These are phyloP conservation scores for Linum lewisii DNA, from an alignment of 345 rosid genomes.

Conservation along the genomic window DNA sequence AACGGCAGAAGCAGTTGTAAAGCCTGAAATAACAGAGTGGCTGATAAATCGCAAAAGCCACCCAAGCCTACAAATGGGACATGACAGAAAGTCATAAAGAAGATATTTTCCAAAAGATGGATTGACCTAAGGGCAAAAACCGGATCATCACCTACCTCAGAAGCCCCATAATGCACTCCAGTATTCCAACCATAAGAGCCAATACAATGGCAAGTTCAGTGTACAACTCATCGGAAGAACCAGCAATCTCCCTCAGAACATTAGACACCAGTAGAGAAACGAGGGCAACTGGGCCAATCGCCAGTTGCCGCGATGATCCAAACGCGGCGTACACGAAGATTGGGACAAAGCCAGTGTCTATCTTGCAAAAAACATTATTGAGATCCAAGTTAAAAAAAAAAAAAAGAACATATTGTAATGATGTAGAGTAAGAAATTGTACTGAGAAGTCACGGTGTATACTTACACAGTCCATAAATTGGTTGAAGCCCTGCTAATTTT, in stretches of 20 bases:
- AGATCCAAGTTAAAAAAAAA: slow-evolving; percentile 6
- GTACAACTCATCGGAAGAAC: slow-evolving; percentile 58
- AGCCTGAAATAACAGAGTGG: slow-evolving; percentile 98
- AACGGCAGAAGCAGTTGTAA: slow-evolving; percentile 89
- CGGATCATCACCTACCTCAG: slow-evolving; percentile 44
- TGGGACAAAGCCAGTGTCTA: slow-evolving; percentile 91
- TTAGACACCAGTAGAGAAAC: slow-evolving; percentile 96
- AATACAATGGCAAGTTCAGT: slow-evolving; percentile 86
- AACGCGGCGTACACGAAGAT: slow-evolving; percentile 76
- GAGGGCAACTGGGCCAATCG: slow-evolving; percentile 98
- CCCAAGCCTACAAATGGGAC: slow-evolving; percentile 57
- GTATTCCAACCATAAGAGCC: slow-evolving; percentile 86
- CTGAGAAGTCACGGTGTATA: slow-evolving; percentile 6
- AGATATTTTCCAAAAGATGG: neutral
- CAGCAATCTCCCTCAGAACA: slow-evolving; percentile 58
- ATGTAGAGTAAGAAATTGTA: too few species aligned
- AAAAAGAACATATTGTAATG: neutral
- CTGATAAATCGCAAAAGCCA: slow-evolving; percentile 99
- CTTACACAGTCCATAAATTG: slow-evolving; percentile 96
- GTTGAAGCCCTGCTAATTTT: slow-evolving; percentile 85
- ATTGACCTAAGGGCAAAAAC: neutral
- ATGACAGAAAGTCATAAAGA: neutral
- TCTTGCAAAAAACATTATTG: slow-evolving; percentile 23
- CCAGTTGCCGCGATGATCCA: slow-evolving; percentile 97
- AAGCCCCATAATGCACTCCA: slow-evolving; percentile 92